Conservation (phyloP, 1,284 basidiomycete species). For the Garcileccinum viscosum region DNA sequence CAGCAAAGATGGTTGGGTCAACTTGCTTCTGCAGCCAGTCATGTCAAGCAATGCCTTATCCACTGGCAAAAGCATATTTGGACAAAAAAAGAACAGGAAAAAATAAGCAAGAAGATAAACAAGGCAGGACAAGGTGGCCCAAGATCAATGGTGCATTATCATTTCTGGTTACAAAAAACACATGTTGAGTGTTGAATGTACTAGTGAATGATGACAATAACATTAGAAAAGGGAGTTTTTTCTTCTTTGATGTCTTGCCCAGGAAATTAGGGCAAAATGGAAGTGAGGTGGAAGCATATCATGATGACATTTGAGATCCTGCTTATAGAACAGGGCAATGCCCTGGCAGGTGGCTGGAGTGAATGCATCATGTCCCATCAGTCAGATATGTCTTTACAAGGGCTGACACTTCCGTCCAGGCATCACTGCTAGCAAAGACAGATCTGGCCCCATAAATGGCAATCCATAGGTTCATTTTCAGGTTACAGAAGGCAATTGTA, state of each 20-base stretch:
- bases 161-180: neutral
- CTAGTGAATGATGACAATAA: conserved; percentile 69
- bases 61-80: conserved; percentile 55
- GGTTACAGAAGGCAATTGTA: too few relatives aligned
- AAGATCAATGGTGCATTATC: neutral
- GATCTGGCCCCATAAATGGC: too few relatives aligned
- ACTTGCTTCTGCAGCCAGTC: conserved; percentile 73
- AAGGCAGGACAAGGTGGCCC: neutral
- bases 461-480: too few relatives aligned
- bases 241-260: conserved; percentile 57
- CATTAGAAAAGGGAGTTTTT: conserved; percentile 68
- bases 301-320: too few relatives aligned
- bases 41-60: conserved; percentile 67
- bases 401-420: too few relatives aligned
- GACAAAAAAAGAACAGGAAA: conserved; percentile 37
- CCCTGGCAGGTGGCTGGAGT: too few relatives aligned
- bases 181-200: conserved; percentile 69
- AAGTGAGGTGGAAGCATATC: too few relatives aligned
- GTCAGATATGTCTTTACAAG: too few relatives aligned
- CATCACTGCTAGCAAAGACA: too few relatives aligned
- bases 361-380: too few relatives aligned
- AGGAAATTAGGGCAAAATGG: conserved; percentile 35
- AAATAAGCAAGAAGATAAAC: too few relatives aligned
- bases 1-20: conserved; percentile 72
- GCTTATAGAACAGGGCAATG: too few relatives aligned